A percentile compares a stretch with the other conserved stretches of the same genome.
Conservation (phyloP, 108 stramenopile genomes). For the Seminavis robusta region DNA sequence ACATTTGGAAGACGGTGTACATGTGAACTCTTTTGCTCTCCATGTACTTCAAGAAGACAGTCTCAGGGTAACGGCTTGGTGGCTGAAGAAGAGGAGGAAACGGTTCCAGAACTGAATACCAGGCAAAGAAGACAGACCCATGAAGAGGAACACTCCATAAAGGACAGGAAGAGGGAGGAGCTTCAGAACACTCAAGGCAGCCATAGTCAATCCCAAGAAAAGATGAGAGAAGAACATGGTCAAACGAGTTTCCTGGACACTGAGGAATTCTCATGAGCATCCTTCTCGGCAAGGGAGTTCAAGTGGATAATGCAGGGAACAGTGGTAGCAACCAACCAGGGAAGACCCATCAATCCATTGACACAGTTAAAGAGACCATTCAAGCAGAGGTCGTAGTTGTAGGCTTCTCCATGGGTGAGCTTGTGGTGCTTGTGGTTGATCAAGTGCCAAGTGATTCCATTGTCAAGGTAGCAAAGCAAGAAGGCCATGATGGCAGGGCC, state of each 20-base stretch:
- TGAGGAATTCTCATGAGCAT: conserved; percentile 19
- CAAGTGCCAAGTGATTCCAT: conserved; percentile 51
- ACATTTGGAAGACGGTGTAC: conserved; percentile 36
- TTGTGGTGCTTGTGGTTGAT: conserved; percentile 31
- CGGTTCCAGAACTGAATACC: conserved; percentile 49
- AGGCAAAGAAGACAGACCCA: conserved; percentile 35
- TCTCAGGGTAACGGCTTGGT: conserved; percentile 24
- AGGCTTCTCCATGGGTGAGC: conserved; percentile 40
- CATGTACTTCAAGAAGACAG: conserved; percentile 31
- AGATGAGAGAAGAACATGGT: conserved; percentile 27
- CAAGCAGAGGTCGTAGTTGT: conserved; percentile 37
- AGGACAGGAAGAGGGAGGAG: conserved; percentile 40
- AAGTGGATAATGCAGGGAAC: conserved; percentile 42
- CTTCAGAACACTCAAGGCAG: conserved; percentile 17
- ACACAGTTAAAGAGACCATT: conserved; percentile 30
- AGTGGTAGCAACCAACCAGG: conserved; percentile 48
- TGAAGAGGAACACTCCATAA: conserved; percentile 47
- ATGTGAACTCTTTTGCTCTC: conserved; percentile 22
- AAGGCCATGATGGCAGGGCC: conserved; percentile 52
- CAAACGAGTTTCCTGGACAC: conserved; percentile 42
- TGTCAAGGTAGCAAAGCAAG: conserved; percentile 44
- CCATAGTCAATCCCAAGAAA: conserved; percentile 17
- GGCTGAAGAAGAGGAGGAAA: conserved; percentile 48
- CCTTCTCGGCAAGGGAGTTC: conserved; percentile 30
- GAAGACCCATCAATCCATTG: conserved; percentile 35